A percentile compares a stretch with the other conserved stretches of the same genome.
Evolutionary conservation across 1,284 basidiomycete species (phyloP).

Genomic region (Ceraceosorus guamensis): DNA sequence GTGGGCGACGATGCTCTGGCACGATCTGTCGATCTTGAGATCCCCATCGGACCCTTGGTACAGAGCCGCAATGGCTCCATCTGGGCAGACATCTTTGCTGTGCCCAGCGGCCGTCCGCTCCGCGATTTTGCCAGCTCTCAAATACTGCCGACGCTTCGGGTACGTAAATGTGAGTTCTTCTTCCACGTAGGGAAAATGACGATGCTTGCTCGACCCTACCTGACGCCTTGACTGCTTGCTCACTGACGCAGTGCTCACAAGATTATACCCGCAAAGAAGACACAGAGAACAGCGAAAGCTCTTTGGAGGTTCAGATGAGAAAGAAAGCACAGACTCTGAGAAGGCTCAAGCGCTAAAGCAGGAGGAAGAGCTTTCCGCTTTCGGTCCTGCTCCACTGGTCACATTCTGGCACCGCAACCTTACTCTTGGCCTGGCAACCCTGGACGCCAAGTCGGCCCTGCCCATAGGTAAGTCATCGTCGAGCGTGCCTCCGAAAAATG

Average conservation of each 20-base stretch:
- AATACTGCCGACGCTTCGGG: conserved; percentile 3
- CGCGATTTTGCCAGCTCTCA: no score
- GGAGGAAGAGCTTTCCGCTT: not conserved
- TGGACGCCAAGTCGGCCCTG: not conserved
- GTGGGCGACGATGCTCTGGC: conserved; percentile 18
- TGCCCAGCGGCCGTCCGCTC: conserved; percentile 40
- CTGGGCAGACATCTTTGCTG: conserved; percentile 80
- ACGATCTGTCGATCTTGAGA: conserved; percentile 16
- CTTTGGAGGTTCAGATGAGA: conserved; percentile 52
- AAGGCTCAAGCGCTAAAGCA: conserved; percentile 46
- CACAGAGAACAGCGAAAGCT: conserved; percentile 76
- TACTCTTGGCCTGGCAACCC: conserved; percentile 67
- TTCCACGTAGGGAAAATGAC: not conserved
- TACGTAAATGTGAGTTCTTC: conserved; percentile 6
- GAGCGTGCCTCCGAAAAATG: no score
- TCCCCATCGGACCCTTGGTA: conserved; percentile 17
- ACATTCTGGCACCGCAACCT: conserved; percentile 88
- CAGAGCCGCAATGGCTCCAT: conserved; percentile 20
- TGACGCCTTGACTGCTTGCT: conserved; percentile 10
- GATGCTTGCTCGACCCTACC: not conserved
- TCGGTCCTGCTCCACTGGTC: conserved; percentile 50
- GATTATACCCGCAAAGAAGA: conserved; percentile 67
- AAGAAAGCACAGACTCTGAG: conserved; percentile 39
- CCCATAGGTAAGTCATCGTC: no score
- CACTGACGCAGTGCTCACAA: conserved; percentile 63